Conservation (phyloP, 805 yeast genomes). For the Yarrowia sp. region DNA sequence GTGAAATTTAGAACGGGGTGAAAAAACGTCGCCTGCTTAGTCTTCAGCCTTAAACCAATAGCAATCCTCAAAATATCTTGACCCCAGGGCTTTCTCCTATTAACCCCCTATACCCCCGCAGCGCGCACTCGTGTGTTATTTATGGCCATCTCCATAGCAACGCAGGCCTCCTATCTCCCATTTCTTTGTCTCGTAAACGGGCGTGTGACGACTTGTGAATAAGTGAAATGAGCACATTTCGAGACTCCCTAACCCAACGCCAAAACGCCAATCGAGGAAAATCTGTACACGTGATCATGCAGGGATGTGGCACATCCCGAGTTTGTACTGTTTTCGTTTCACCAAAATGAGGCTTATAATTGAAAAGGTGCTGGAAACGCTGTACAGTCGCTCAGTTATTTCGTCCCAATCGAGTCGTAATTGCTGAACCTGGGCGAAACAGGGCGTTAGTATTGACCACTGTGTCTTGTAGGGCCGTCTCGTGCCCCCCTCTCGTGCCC, state of each 20-base stretch:
- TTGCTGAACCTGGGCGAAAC: background rate
- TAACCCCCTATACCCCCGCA: background rate
- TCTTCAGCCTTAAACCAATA: no score
- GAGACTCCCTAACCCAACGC: background rate
- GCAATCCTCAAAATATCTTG: no score
- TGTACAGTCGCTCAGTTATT: background rate
- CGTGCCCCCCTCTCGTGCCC: no score
- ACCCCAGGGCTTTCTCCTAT: no score
- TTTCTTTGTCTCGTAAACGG: background rate
- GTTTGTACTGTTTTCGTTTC: conserved; percentile 18
- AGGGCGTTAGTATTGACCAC: no score
- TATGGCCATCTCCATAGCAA: conserved; percentile 9
- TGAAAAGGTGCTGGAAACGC: background rate
- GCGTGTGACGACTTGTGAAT: conserved; percentile 9
- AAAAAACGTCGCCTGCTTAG: background rate
- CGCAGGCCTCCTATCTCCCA: conserved; percentile 13
- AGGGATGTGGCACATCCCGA: conserved; percentile 29
- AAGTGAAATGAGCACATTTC: conserved; percentile 6
- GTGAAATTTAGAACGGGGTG: conserved; percentile 4
- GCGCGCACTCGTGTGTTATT: background rate
- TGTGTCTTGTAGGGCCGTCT: no score
- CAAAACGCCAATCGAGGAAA: background rate
- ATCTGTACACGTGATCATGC: conserved; percentile 17
- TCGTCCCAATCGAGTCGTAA: background rate
- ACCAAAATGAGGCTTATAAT: conserved; percentile 24